Conservation (phyloP, 306 rosid genomes). For the Prunus campanulata region DNA sequence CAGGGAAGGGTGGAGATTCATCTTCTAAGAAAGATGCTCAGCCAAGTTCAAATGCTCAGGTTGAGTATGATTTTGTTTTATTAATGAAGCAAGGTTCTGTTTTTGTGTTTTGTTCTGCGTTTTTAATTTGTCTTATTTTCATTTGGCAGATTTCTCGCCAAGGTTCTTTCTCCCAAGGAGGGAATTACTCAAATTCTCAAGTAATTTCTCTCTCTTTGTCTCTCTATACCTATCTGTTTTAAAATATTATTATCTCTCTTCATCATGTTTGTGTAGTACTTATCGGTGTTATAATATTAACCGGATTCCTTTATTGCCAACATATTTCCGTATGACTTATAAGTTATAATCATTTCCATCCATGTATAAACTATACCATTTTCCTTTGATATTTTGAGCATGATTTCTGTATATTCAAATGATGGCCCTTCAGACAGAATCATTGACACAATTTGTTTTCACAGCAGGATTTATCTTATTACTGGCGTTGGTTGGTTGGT, state of each 20-base stretch:
- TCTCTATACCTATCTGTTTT: background rate
- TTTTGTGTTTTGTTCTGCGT: background rate
- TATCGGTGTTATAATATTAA: background rate
- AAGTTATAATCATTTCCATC: background rate
- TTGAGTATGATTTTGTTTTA: constrained; percentile 17
- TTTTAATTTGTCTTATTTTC: constrained; percentile 9
- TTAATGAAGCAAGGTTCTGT: background rate
- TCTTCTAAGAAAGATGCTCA: constrained; percentile 77
- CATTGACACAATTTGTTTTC: background rate
- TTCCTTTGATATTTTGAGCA: background rate
- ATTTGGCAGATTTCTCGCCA: constrained; percentile 59
- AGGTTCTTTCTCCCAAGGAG: constrained; percentile 79
- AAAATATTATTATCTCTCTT: background rate
- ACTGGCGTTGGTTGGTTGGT: background rate
- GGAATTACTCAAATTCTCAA: constrained; percentile 70
- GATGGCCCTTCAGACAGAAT: background rate
- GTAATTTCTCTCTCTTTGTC: constrained; percentile 39
- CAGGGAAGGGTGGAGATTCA: constrained; percentile 79
- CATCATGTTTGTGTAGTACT: background rate
- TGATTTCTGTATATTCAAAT: background rate
- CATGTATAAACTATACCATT: background rate
- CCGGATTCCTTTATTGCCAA: background rate
- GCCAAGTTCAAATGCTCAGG: constrained; percentile 70
- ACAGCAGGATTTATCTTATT: background rate
- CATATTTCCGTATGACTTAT: background rate